Evolutionary conservation across 2,329 filamentous ascomycete species (phyloP).

Genomic region (Sclerotinia borealis): DNA sequence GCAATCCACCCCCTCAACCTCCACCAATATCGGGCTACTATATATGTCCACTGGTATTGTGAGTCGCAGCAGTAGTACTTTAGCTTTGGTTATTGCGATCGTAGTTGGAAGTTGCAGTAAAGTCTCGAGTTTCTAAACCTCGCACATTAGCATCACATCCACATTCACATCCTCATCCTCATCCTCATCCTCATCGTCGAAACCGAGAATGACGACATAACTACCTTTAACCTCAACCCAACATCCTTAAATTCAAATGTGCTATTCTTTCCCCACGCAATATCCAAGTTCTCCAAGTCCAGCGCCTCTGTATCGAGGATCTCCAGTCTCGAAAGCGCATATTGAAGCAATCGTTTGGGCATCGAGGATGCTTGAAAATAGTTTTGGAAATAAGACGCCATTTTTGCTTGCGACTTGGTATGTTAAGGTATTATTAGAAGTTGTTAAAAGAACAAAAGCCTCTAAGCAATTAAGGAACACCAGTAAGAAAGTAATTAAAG

Average conservation of each 20-base stretch:
- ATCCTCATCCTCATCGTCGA: not conserved
- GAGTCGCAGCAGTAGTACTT: conserved; percentile 68
- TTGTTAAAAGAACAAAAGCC: not conserved
- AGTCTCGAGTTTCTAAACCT: conserved; percentile 67
- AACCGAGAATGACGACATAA: conserved; percentile 22
- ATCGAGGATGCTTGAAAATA: conserved; percentile 51
- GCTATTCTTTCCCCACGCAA: conserved; percentile 74
- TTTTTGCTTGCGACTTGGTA: conserved; percentile 17
- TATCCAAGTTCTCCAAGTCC: conserved; percentile 78
- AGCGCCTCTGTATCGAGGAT: conserved; percentile 82
- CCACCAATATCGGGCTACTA: conserved; percentile 73
- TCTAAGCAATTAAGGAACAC: conserved; percentile 5
- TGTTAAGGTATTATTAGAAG: not conserved
- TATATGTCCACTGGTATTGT: conserved; percentile 86
- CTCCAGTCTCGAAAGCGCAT: conserved; percentile 76
- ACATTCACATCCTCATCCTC: not conserved
- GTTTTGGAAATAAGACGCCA: conserved; percentile 33
- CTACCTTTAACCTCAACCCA: conserved; percentile 69
- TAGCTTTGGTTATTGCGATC: conserved; percentile 66
- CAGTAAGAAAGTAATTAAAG: not conserved
- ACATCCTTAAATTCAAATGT: conserved; percentile 84
- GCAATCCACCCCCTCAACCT: conserved; percentile 75
- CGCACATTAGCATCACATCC: conserved; percentile 19
- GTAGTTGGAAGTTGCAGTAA: conserved; percentile 68
- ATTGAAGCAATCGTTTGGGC: conserved; percentile 83